Evolutionary conservation across 1,284 basidiomycete species (phyloP), one percentile per base, ranked within the genome.

Genomic region (Tylopilus sp.): DNA sequence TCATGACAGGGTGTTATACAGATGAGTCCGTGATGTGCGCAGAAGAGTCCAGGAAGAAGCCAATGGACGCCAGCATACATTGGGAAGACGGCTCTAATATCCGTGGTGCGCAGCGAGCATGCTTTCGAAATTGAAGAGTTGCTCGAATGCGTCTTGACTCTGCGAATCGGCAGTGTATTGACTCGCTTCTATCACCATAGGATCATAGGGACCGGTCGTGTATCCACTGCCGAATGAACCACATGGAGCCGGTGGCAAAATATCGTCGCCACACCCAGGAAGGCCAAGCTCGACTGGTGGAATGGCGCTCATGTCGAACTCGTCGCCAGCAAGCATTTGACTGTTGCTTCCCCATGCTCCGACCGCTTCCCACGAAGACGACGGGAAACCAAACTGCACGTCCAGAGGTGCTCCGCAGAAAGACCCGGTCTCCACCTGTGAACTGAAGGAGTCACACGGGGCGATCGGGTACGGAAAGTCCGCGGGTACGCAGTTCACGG

Each of bases 271-370:
- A 15, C 66, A 68, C 5, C 58, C 64, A 34, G 68, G 63, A 28
- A 74, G 55, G 21, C 74, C 74, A 41, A 76, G 60, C 50, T 76
- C 71, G 60, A 77, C 69, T 0, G 75, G 74, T 35, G 74, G 74
- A 52, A 76, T 77, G 26, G 71, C 59, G 45, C 44, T 57, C 53
- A 77, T 60, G 58, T 74, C 74, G 61, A 77, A 76, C 63, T 77
- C 74, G 55, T 75, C 75, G 34, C 65, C 68, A 38, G 65, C 66
- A 50, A 77, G 63, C 49, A 69, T 57, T 33, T 69, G 68, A 13
- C 48, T 41, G 29, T 67, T 66, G 29, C 45, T 61, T 58, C 70
- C 74, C 60, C 67, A 66, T 31, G 60, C 47, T 13, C 56, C 48
- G 25, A 59, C 55, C 9, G 58, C 46, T 6, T 64, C 59, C 73